Base-by-base conservation (phyloP, 306 rosid species). In the Trifolium dubium region DNA sequence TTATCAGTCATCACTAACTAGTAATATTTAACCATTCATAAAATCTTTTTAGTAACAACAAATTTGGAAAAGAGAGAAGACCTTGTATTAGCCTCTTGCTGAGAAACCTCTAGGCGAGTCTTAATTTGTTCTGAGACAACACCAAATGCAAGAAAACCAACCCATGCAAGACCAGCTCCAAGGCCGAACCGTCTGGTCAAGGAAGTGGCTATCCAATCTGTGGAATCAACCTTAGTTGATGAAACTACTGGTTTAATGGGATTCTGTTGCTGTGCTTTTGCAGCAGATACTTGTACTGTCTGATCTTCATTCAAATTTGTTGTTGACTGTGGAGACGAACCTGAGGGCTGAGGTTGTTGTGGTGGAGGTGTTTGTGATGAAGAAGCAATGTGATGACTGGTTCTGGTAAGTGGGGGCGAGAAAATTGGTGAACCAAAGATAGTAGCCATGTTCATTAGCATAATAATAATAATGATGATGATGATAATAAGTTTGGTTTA, bases 131-230 rank as follows among this genome's bases (percentile, higher is more conserved):
- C 98, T 8, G 98, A 94, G 85, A 91, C 66, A 0, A 92, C 93
- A 63, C 97, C 99, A 46, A 87, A 66, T 10, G 97, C 92, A 32
- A 92, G 95, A 77, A 92, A 91, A 32, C 81, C 89, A 79, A 84
- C 95, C 97, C 99, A 94, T 2, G 97, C 95, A 74, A 94, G 99
- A 67, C 99, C 99, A 34, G 99, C 96, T 54, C 95, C 97, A 6
- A 94, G 84, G 5, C 99, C 99, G 32, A 92, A 94, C 60, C 99
- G 76, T 77, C 97, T 89, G 2, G 92, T 94, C 59, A 94, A 78
- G 18, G 82, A 80, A 40, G 95, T 81, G 76, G 99, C 97, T 32
- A 92, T 81, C 99, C 99, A 94, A 53, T 92, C 97, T 19, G 97
- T 89, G 74, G 96, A 83, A 2, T 94, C 99, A 65, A 74, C 88